Evolutionary conservation across 164 flowering plant genomes (phyloP).

Genomic region (Aristolochia fimbriata): DNA sequence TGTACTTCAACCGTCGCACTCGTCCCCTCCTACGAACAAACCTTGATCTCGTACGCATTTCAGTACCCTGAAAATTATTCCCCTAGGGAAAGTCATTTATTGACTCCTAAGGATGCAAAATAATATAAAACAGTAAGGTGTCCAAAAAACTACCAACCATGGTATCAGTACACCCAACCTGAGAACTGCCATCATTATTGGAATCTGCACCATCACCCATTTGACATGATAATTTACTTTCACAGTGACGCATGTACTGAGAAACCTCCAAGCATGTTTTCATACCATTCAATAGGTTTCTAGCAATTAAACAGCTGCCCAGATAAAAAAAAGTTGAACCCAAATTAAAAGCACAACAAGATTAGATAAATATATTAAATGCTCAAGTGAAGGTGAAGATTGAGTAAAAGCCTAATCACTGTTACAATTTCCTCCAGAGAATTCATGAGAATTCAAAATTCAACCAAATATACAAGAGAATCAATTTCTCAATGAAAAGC

Average conservation of each 20-base stretch:
- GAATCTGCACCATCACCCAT: slow-evolving; percentile 48
- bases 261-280: slow-evolving; percentile 85
- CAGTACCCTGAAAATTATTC: slow-evolving; percentile 42
- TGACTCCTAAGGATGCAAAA: not conserved
- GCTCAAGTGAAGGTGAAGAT: no score
- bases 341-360: no score
- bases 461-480: no score
- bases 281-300: slow-evolving; percentile 82
- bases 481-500: no score
- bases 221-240: slow-evolving; percentile 35
- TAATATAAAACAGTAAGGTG: not conserved
- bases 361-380: no score
- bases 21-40: slow-evolving; percentile 87
- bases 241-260: slow-evolving; percentile 57
- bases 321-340: slow-evolving; percentile 10
- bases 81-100: not conserved
- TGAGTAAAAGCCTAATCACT: no score
- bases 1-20: slow-evolving; percentile 93
- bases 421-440: no score
- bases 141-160: slow-evolving; percentile 29
- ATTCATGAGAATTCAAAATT: no score
- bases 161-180: slow-evolving; percentile 41
- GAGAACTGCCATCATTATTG: slow-evolving; percentile 46
- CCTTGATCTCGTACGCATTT: slow-evolving; percentile 70
- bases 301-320: slow-evolving; percentile 81